Percentiles rank a stretch among this genome's conserved stretches.
These are phyloP conservation scores for Diaporthe sp. DNA, from an alignment of 2,329 filamentous ascomycete genomes.

Conservation along the genomic window DNA sequence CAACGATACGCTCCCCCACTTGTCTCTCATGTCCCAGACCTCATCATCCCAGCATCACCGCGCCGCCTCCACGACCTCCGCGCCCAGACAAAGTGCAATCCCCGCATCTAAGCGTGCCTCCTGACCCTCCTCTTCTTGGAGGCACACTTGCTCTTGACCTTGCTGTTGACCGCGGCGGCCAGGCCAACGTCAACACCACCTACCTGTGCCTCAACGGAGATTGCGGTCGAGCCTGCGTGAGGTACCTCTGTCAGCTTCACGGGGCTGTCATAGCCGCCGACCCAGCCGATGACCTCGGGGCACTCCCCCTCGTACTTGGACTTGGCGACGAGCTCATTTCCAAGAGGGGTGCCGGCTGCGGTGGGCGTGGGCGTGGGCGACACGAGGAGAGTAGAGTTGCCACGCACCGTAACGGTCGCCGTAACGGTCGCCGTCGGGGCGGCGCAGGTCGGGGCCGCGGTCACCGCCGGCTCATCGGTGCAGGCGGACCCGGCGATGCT, in stretches of 20 bases:
- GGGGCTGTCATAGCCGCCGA: slow-evolving; percentile 30
- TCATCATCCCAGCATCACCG: too few relatives aligned
- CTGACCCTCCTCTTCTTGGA: slow-evolving; percentile 31
- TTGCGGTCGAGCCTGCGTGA: slow-evolving; percentile 19
- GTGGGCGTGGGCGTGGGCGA: slow-evolving; percentile 18
- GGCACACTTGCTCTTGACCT: slow-evolving; percentile 20
- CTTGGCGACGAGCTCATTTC: slow-evolving; percentile 5
- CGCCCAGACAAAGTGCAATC: not conserved
- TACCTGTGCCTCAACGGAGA: slow-evolving; percentile 15
- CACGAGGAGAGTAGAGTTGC: slow-evolving; percentile 29
- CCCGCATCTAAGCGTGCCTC: slow-evolving; percentile 29
- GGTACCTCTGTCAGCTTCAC: slow-evolving; percentile 34
- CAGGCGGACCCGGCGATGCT: slow-evolving; percentile 46
- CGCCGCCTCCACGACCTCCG: too few relatives aligned
- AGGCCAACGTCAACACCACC: not conserved
- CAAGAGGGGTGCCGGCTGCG: not conserved
- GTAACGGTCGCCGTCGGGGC: slow-evolving; percentile 41
- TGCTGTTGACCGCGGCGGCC: not conserved
- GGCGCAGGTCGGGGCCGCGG: slow-evolving; percentile 37
- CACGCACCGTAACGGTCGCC: slow-evolving; percentile 37
- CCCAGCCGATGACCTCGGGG: slow-evolving; percentile 35
- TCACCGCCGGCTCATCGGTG: slow-evolving; percentile 37
- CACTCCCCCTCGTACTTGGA: slow-evolving; percentile 28
- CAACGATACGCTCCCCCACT: not conserved
- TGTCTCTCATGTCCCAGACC: too few relatives aligned